phyloP scores from a whole-genome alignment of 192 early-diverging fungal species.

The Coemansia sp. region DNA sequence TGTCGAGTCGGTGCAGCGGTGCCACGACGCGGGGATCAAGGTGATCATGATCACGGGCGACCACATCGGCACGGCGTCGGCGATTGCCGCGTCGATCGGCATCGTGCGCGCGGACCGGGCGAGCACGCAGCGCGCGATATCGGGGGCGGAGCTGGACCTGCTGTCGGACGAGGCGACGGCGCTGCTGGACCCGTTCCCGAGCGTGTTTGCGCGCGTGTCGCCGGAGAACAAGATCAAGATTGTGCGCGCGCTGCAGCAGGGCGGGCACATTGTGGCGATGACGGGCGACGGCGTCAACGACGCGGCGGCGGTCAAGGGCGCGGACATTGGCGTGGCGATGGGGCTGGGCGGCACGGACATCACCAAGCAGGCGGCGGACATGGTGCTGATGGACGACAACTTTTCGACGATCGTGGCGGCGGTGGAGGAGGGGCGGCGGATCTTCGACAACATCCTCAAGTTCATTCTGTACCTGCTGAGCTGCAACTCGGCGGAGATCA shows the following conservation, averaged over 20 bases:
- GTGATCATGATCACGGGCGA: conserved; percentile 99
- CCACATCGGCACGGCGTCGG: conserved; percentile 86
- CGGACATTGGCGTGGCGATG: conserved; percentile 97
- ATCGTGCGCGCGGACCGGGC: conserved; percentile 66
- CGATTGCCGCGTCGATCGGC: conserved; percentile 86
- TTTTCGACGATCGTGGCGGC: conserved; percentile 94
- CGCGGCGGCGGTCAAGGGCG: conserved; percentile 92
- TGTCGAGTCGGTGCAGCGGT: conserved; percentile 70
- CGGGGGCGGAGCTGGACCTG: conserved; percentile 84
- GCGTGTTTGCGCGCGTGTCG: conserved; percentile 92
- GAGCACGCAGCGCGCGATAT: conserved; percentile 68
- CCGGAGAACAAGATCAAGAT: conserved; percentile 98
- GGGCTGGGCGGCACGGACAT: conserved; percentile 94
- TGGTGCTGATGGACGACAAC: conserved; percentile 92
- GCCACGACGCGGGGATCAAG: conserved; percentile 88
- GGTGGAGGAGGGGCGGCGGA: conserved; percentile 86
- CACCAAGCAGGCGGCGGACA: conserved; percentile 97
- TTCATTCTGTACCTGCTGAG: conserved; percentile 92
- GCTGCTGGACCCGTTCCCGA: conserved; percentile 80
- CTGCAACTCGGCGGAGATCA: conserved; percentile 95
- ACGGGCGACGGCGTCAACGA: conserved; percentile 98
- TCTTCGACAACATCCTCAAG: conserved; percentile 98
- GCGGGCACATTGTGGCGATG: conserved; percentile 77
- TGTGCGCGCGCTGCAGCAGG: conserved; percentile 81
- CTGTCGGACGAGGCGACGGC: conserved; percentile 85